Base-by-base conservation (phyloP, 352 stramenopile species). In the Lagenidium sp. region DNA sequence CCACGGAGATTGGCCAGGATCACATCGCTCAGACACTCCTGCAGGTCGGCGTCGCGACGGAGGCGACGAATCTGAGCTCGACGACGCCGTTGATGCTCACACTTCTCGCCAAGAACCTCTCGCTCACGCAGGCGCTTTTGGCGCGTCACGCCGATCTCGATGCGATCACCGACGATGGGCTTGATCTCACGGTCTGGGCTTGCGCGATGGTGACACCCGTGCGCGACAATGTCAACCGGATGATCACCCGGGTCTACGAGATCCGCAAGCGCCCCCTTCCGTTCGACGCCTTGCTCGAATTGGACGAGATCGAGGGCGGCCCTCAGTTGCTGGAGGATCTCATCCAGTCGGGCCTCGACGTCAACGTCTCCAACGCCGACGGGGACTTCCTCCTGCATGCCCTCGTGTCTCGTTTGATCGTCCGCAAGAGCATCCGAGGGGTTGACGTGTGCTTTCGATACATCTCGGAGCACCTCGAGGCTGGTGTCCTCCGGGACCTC, bases 341-440 rank as follows among this genome's bases (percentile, higher is more conserved):
- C 0, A 50, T 51, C 2, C 38, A 39, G 2, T 28, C 48, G 12
- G 22, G 45, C 0, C 42, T 84, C 6, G 76, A 88, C 23, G 63
- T 70, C 0, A 85, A 82, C 22, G 53, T 85, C 20, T 87, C 73
- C 6, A 78, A 77, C 22, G 50, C 44, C 0, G 43, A 83, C 6
- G 75, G 78, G 0, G 60, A 83, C 25, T 91, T 83, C 41, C 44
- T 82, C 0, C 47, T 87, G n/a, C 78, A 88, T 29, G 62, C 63
- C 4, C 16, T 84, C 7, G 38, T 91, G 1, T 88, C 75, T 2
- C 67, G 64, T 28, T 59, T 57, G 0, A 50, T 63, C 20, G 59
- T 91, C 0, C 73, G 68, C 5, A 57, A 63, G 13, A 59, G 60
- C 11, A 20, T 88, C 5, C 70, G 76, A n/a, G 71, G 75, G 4